Conservation (phyloP, 1,284 basidiomycete species). For the Papiliotrema flavescens region DNA sequence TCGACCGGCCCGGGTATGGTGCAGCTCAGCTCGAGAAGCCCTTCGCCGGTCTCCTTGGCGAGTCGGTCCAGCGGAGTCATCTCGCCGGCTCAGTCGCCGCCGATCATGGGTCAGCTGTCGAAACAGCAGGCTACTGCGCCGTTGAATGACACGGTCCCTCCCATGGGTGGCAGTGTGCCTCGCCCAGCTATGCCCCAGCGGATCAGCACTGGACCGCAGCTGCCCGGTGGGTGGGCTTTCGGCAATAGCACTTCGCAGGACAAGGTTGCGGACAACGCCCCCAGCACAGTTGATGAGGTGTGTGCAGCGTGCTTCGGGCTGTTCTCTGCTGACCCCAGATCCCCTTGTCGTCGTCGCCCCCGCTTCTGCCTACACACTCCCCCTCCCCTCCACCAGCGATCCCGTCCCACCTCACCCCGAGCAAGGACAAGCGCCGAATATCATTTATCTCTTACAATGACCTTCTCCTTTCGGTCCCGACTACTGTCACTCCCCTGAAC, state of each 20-base stretch:
- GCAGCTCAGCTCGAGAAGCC: conserved; percentile 18
- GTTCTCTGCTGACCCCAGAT: conserved; percentile 2
- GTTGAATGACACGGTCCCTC: neutral
- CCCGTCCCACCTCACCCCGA: conserved; percentile 57
- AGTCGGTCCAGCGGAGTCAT: conserved; percentile 21
- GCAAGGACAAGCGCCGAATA: conserved; percentile 55
- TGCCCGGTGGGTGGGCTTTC: conserved; percentile 44
- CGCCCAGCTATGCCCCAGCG: conserved; percentile 32
- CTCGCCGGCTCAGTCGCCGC: conserved; percentile 25
- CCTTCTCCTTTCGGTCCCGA: conserved; percentile 69
- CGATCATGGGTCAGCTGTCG: conserved; percentile 27
- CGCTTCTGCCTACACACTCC: conserved; percentile 2
- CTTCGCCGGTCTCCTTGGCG: conserved; percentile 24
- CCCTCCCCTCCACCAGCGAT: conserved; percentile 34
- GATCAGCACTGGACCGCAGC: conserved; percentile 35
- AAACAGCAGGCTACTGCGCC: conserved; percentile 10
- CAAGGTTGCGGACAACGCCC: neutral
- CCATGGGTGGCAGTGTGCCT: neutral
- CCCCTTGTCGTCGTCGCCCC: neutral
- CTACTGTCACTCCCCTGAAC: conserved; percentile 64
- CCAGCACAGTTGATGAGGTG: too few species aligned
- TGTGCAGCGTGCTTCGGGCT: neutral
- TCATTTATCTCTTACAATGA: conserved; percentile 83
- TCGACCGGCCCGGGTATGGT: conserved; percentile 11
- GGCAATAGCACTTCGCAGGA: conserved; percentile 5